Base-by-base conservation (phyloP, 2,329 filamentous ascomycete genomes). In the Massarina eburnea region DNA sequence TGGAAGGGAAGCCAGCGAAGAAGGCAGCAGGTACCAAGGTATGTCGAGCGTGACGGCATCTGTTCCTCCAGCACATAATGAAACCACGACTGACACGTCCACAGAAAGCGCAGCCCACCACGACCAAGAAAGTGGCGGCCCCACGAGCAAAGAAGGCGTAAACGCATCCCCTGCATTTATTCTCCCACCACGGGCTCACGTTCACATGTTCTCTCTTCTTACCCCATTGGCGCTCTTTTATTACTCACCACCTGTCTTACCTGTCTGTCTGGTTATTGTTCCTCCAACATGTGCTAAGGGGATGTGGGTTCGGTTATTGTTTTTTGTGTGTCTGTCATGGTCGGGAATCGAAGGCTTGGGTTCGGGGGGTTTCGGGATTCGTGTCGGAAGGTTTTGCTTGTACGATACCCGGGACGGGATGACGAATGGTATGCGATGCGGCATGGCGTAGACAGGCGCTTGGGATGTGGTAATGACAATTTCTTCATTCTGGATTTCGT, bases 1-100 rank as follows among this genome's bases (percentile, higher is more conserved):
- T 59, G 2, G 49, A 59, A 35, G 59, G 52, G 2, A 60, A 61
- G 54, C 57, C 58, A 0, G 63, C 44, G 12, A 66, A 67, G 52
- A 64, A 65, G 57, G 41, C 40, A 19, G 36, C 40, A 30, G 40
- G 36, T 15, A 32, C 40, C n/a, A 43, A 40, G 40, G 45, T 47
- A 43, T 24, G 45, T 17, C 17, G n/a, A n/a, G n/a, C n/a, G n/a
- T n/a, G n/a, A n/a, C n/a, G n/a, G n/a, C n/a, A n/a, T n/a, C n/a
- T n/a, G n/a, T n/a, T n/a, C n/a, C n/a, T n/a, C n/a, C n/a, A n/a
- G n/a, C n/a, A n/a, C n/a, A n/a, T n/a, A n/a, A 22, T 10, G 14
- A 22, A 14, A 14, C 14, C 18, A 24, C 3, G 27, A 18, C 22
- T 12, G n/a, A 20, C 35, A 12, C 20, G 3, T 34, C 41, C 2